Evolutionary conservation across 768 basidiomycete genomes (phyloP), one percentile per base, ranked within the genome.

Genomic region (Phanerochaete carnosa): DNA sequence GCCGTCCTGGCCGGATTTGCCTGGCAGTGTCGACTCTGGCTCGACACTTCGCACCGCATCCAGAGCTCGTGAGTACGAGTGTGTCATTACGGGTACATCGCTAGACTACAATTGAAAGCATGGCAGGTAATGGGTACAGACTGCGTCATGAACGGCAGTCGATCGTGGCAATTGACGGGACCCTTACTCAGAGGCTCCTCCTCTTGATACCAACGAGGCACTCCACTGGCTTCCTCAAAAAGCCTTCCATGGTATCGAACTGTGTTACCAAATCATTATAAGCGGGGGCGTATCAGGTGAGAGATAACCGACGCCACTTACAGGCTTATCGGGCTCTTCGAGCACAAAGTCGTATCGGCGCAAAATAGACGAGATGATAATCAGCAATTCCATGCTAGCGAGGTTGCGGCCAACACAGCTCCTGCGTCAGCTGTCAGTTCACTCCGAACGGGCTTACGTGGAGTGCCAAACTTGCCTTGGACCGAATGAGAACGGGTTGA

Each of bases 381-480:
- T 80, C 68, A 86, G 79, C 23, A 95, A 70, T 70, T 95, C 92
- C 77, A 95, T 77, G 62, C 78, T 83, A 2, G 93, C 93, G 45
- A 93, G 75, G 69, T 95, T 94, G 46, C 87, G 81, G 9, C 93
- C 93, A 22, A 95, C 90, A 69, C 94, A 95, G 16, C 85, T 89
- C 50, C 92, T 89, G 62, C 19, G 22, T 45, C 15, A n/a, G 26
- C 43, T 2, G 32, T 47, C 55, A 28, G 55, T 15, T 12, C 23
- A 43, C 22, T 39, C 8, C 19, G 30, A 32, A 25, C 19, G 30
- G 35, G 33, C 33, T 15, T 11, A 35, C 26, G 30, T 43, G 13
- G 26, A 32, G 35, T 1, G 23, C 13, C 29, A 2, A 39, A 19
- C 30, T 56, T 67, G 86, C 87, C 90, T 79, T 16, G 94, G 94